A percentile compares a stretch with the other conserved stretches of the same genome.
Conservation (phyloP, 331 rosid genomes). For the Erythrophleum ivorense region DNA sequence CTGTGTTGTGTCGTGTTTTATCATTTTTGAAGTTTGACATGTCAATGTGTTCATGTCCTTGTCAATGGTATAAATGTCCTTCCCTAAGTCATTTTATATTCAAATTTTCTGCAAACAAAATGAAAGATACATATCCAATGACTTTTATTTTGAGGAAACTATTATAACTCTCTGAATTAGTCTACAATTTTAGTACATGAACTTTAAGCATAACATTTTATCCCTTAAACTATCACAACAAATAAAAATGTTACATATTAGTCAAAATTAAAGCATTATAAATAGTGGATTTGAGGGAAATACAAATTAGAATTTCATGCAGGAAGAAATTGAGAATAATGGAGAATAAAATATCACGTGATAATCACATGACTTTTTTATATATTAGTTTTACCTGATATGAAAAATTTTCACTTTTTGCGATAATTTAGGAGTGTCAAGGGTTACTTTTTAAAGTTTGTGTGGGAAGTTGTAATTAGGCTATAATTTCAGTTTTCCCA, state of each 20-base stretch:
- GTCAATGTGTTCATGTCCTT: neutral
- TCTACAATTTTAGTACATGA: neutral
- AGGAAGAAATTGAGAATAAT: neutral
- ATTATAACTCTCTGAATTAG: neutral
- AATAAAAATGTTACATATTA: neutral
- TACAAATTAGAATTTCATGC: neutral
- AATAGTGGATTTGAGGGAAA: neutral
- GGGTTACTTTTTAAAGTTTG: neutral
- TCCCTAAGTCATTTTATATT: neutral
- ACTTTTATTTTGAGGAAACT: neutral
- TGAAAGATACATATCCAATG: neutral
- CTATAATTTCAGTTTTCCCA: neutral
- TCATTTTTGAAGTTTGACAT: neutral
- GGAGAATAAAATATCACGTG: neutral
- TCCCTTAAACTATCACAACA: neutral
- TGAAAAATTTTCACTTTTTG: neutral
- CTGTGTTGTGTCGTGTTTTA: neutral
- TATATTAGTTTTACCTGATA: neutral
- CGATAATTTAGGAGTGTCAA: neutral
- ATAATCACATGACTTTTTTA: neutral
- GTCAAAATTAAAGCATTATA: neutral
- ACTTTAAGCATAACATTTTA: neutral
- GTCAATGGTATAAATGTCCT: neutral
- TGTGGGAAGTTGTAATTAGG: neutral
- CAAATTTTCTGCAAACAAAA: neutral